A percentile compares a stretch with the other conserved stretches of the same genome.
Conservation (phyloP, 257 asterid species). For the Plectranthus barbatus region DNA sequence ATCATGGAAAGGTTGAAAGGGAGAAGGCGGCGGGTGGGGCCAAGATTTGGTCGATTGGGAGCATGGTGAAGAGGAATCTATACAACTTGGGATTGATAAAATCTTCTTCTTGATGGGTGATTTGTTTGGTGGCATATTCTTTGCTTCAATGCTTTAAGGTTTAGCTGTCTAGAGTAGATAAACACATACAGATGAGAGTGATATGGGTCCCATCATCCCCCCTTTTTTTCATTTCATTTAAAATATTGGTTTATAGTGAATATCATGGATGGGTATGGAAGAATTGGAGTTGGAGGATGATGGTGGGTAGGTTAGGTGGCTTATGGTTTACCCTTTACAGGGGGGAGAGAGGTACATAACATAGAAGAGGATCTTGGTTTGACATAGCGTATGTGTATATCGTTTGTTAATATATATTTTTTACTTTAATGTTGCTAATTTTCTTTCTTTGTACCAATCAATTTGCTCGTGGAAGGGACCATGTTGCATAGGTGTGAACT, state of each 20-base stretch:
- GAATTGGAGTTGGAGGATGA: not conserved
- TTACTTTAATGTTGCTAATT: no score
- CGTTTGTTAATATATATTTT: constrained; percentile 7
- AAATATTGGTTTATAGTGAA: not conserved
- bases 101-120: constrained; percentile 41
- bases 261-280: not conserved
- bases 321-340: not conserved
- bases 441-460: not conserved
- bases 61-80: constrained; percentile 77
- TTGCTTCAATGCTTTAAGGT: constrained; percentile 21
- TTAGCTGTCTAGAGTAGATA: constrained; percentile 25
- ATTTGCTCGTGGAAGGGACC: not conserved
- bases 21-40: constrained; percentile 52
- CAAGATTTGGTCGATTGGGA: constrained; percentile 72
- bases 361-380: constrained; percentile 5
- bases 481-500: not conserved
- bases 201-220: constrained; percentile 27
- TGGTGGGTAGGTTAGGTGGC: constrained; percentile 13
- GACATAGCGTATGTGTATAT: not conserved
- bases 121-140: constrained; percentile 23
- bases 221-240: no score
- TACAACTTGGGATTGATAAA: constrained; percentile 76
- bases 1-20: constrained; percentile 36
- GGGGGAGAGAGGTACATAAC: constrained; percentile 9
- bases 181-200: constrained; percentile 17